Base-by-base conservation (phyloP, 2,329 filamentous ascomycete genomes). In the Aspergillus fumigatiaffinis region DNA sequence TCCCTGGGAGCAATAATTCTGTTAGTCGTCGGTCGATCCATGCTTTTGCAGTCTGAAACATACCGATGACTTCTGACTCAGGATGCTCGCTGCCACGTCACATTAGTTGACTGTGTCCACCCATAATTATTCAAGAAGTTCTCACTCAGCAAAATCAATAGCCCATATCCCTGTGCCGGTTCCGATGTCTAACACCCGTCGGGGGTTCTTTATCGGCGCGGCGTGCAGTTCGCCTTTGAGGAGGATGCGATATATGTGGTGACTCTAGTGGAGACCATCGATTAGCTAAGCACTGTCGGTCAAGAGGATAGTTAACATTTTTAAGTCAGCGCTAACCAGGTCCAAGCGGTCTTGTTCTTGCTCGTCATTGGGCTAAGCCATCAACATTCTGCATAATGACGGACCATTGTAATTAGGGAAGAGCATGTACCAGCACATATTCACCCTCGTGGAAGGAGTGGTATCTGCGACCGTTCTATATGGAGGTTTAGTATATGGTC, bases 91-190 rank as follows among this genome's bases (percentile, higher is more conserved):
- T 71, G 51, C 6, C 20, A 14, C 20, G 49, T 61, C 47, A 59
- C 4, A 44, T 53, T 42, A 32, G 35, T 41, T 10, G 41, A n/a
- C 21, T 28, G 52, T 17, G 20, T 1, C 12, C 26, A 20, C 9
- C 9, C 29, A 20, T n/a, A 9, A 8, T 17, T 23, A 32, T 10
- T 20, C 6, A 49, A 21, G 5, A 10, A 46, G 3, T 23, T 20
- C 69, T 61, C 65, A 72, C 66, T 75, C 76, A 35, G 68, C 70
- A 60, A 68, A 71, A 47, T 73, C 73, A 32, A 74, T 71, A 14
- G 72, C 71, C 72, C 72, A 74, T 46, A 73, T 71, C 0, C 72
- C 72, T 2, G 72, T 74, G 0, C 72, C 72, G 2, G 72, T 74
- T 2, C 72, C 72, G 23, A 74, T 62, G 55, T 74, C 72, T 20